These are phyloP conservation scores for Populus trichocarpa DNA, from an alignment of 441 rosid species.

Conservation along the genomic window DNA sequence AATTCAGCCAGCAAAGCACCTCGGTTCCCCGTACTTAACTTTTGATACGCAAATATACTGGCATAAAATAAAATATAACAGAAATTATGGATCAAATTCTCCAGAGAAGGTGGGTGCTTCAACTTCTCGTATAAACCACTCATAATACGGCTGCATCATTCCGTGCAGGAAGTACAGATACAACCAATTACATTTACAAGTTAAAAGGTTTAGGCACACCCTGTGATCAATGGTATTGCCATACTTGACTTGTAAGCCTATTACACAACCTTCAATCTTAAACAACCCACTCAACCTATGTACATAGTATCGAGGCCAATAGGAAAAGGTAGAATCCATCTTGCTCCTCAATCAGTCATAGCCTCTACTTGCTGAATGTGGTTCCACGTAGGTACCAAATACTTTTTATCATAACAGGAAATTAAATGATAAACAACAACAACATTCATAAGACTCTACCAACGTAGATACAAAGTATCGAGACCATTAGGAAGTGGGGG, in stretches of 20 bases:
- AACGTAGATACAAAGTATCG: conserved; percentile 20
- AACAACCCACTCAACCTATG: conserved; percentile 13
- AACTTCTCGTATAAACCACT: background rate
- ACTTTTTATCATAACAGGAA: background rate
- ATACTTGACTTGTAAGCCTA: background rate
- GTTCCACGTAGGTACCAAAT: conserved; percentile 38
- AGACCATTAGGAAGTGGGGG: background rate
- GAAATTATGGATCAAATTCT: too few species aligned
- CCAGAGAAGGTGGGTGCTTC: background rate
- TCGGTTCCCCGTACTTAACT: background rate
- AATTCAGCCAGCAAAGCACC: background rate
- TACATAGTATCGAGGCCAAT: conserved; percentile 18
- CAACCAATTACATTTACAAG: conserved; percentile 1
- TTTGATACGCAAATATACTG: background rate
- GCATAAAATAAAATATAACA: too few species aligned
- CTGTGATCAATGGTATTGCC: background rate
- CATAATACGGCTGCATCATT: background rate
- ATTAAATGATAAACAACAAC: background rate
- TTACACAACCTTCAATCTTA: conserved; percentile 1
- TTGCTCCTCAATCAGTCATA: conserved; percentile 35
- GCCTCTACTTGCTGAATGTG: conserved; percentile 14
- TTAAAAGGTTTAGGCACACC: background rate
- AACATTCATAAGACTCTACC: conserved; percentile 4
- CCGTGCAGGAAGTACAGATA: background rate
- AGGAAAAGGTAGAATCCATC: background rate